These are phyloP conservation scores for Fusarium nanum DNA, from an alignment of 2,329 filamentous ascomycete species.

Conservation along the genomic window DNA sequence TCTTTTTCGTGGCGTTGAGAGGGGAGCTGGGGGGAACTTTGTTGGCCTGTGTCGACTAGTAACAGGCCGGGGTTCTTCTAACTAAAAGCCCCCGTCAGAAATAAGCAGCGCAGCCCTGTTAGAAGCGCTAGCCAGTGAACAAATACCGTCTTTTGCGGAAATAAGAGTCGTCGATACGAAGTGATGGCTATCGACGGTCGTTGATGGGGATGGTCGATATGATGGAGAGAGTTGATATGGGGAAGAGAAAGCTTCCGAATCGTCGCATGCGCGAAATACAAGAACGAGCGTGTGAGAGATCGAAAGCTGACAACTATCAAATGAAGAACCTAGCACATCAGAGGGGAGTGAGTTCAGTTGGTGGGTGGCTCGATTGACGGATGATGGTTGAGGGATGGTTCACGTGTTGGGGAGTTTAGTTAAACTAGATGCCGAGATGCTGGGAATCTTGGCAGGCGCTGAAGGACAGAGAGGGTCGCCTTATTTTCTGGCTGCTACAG, in stretches of 20 bases:
- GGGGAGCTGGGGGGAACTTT: constrained; percentile 40
- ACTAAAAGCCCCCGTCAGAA: constrained; percentile 27
- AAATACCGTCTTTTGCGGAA: constrained; percentile 11
- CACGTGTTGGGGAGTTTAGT: constrained; percentile 46
- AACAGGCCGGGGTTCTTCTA: constrained; percentile 24
- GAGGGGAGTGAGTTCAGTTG: constrained; percentile 30
- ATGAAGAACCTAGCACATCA: constrained; percentile 5
- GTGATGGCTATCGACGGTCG: constrained; percentile 23
- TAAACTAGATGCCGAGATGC: constrained; percentile 43
- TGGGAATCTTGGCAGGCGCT: constrained; percentile 24
- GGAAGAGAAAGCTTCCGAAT: constrained; percentile 9
- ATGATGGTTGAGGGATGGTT: constrained; percentile 46
- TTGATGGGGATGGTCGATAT: neutral
- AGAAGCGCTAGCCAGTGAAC: constrained; percentile 15
- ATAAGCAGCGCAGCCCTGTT: constrained; percentile 35
- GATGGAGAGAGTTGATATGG: neutral
- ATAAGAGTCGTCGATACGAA: neutral
- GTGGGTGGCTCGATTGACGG: constrained; percentile 38
- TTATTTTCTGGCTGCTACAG: constrained; percentile 21
- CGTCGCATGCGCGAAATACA: constrained; percentile 24
- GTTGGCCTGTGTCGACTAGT: constrained; percentile 36
- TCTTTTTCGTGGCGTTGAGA: constrained; percentile 46
- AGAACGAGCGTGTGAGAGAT: constrained; percentile 7
- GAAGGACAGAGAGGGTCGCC: neutral
- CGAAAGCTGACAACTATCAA: constrained; percentile 6